phyloP scores from a whole-genome alignment of 352 stramenopile species.

The Phytopythium cucurbitacearum region DNA sequence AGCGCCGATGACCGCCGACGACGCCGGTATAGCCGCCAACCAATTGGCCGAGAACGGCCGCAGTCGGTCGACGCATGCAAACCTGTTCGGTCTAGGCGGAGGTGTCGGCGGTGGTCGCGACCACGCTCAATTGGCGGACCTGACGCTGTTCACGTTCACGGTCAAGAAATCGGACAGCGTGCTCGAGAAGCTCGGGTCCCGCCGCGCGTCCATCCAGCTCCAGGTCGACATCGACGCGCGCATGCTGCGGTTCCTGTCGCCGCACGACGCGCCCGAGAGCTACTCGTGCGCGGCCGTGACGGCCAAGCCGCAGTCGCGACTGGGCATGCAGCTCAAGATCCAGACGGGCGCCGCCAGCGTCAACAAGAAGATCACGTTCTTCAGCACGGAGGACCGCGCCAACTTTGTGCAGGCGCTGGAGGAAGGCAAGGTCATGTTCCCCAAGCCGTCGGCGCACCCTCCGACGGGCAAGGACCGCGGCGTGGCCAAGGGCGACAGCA shows the following conservation, averaged over 20 bases:
- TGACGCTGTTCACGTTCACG: conserved; percentile 83
- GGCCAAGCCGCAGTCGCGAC: conserved; percentile 63
- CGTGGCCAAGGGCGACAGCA: background rate
- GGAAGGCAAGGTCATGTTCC: conserved; percentile 81
- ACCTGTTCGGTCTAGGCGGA: conserved; percentile 70
- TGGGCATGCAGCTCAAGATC: conserved; percentile 86
- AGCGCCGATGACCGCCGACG: conserved; percentile 27
- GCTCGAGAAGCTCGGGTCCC: conserved; percentile 76
- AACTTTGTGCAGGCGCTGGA: conserved; percentile 82
- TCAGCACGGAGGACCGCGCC: conserved; percentile 72
- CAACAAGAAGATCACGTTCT: conserved; percentile 85
- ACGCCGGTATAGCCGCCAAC: conserved; percentile 17
- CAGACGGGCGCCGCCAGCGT: conserved; percentile 67
- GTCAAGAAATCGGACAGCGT: conserved; percentile 85
- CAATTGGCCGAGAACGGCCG: conserved; percentile 61
- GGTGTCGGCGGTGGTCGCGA: conserved; percentile 12
- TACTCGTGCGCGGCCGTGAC: conserved; percentile 79
- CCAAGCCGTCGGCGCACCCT: conserved; percentile 29
- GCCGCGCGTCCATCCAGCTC: conserved; percentile 78
- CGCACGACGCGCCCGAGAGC: conserved; percentile 70
- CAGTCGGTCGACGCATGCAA: conserved; percentile 55
- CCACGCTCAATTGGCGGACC: conserved; percentile 40
- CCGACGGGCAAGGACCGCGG: conserved; percentile 1
- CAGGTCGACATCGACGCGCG: conserved; percentile 79
- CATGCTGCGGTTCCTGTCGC: conserved; percentile 81